phyloP scores from a whole-genome alignment of 306 rosid genomes.

The Inga leiocalycina region DNA sequence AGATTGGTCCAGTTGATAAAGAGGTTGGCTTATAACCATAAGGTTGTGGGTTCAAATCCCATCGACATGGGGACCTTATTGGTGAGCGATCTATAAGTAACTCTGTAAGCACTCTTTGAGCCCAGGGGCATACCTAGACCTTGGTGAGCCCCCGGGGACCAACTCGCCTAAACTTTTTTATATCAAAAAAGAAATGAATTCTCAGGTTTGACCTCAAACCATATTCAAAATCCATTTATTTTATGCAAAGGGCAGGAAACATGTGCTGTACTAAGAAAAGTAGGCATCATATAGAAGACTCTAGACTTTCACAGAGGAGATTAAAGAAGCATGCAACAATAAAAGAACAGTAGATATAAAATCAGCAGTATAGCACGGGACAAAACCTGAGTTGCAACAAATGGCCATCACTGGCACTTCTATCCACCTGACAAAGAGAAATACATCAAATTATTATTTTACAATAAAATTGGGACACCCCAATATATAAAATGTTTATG shows the following conservation, averaged over 20 bases:
- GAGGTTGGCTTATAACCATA: too few species aligned
- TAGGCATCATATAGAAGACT: neutral
- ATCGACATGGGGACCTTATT: too few species aligned
- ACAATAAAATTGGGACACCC: constrained; percentile 23
- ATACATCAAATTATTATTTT: constrained; percentile 22
- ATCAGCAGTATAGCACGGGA: constrained; percentile 14
- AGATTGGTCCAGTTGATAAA: too few species aligned
- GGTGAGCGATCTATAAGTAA: too few species aligned
- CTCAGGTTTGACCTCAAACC: constrained; percentile 15
- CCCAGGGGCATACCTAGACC: too few species aligned
- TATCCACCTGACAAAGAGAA: constrained; percentile 59
- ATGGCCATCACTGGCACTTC: constrained; percentile 79
- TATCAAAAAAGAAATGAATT: neutral
- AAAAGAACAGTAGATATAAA: constrained; percentile 19
- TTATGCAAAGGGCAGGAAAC: neutral
- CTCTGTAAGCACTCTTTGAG: too few species aligned
- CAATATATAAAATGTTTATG: neutral
- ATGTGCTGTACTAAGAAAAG: neutral
- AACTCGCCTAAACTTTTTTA: too few species aligned
- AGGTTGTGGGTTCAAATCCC: too few species aligned
- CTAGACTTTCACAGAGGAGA: neutral
- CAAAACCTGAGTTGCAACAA: constrained; percentile 89
- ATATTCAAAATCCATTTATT: neutral
- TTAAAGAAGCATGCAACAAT: constrained; percentile 11
- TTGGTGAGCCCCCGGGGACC: too few species aligned